Percentiles rank a stretch among this genome's conserved stretches.
Evolutionary conservation across 176 grass and related monocot species (phyloP).

Genomic region (Oryza australiensis): DNA sequence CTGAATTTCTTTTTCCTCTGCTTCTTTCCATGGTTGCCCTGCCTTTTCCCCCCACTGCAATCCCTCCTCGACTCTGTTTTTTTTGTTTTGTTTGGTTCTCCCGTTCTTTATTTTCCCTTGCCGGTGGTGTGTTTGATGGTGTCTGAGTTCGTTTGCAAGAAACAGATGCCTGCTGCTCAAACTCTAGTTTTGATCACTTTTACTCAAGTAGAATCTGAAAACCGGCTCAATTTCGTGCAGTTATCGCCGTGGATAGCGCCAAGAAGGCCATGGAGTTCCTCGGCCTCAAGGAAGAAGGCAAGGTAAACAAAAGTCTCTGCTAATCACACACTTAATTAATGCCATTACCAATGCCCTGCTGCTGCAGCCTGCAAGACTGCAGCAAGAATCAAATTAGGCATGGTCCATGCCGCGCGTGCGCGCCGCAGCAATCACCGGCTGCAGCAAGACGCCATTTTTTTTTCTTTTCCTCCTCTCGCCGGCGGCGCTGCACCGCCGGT

Average conservation of each 20-base stretch:
- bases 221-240: slow-evolving; percentile 37
- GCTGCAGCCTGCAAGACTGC: too few relatives aligned
- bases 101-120: not conserved
- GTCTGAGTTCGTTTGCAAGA: too few relatives aligned
- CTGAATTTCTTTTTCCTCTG: not conserved
- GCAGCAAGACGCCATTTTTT: not conserved
- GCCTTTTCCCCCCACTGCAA: not conserved
- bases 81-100: too few relatives aligned
- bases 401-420: too few relatives aligned
- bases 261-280: slow-evolving; percentile 95
- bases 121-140: not conserved
- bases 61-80: not conserved
- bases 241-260: slow-evolving; percentile 85
- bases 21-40: not conserved
- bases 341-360: not conserved
- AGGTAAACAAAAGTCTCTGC: not conserved
- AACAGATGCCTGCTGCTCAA: not conserved
- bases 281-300: slow-evolving; percentile 66
- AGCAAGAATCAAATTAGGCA: not conserved
- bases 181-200: not conserved
- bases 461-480: not conserved
- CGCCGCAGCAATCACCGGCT: not conserved
- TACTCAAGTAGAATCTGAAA: not conserved
- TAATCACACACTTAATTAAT: not conserved
- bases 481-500: slow-evolving; percentile 13